A percentile compares a stretch with the other conserved stretches of the same genome.
These are phyloP conservation scores for Russula abietina DNA, from an alignment of 768 basidiomycete species.

Conservation along the genomic window DNA sequence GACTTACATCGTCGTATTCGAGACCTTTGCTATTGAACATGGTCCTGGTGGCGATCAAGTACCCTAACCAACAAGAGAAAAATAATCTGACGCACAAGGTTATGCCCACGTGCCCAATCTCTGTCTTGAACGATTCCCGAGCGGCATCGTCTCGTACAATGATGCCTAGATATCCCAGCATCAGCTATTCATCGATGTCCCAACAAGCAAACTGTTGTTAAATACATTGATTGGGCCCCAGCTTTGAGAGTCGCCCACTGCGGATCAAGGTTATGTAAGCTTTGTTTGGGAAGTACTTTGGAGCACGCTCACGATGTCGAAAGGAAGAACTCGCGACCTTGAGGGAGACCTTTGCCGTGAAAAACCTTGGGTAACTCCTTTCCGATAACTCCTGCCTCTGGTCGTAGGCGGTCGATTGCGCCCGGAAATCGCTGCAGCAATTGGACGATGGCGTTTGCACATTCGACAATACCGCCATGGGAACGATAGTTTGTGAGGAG, in stretches of 20 bases:
- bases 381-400: constrained; percentile 49
- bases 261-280: background rate
- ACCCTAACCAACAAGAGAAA: background rate
- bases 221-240: constrained; percentile 63
- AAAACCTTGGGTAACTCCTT: constrained; percentile 57
- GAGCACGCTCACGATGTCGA: background rate
- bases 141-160: constrained; percentile 60
- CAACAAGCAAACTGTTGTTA: background rate
- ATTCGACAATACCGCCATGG: constrained; percentile 68
- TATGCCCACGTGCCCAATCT: constrained; percentile 52
- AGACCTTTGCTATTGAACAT: constrained; percentile 61
- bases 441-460: constrained; percentile 57
- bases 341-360: constrained; percentile 36
- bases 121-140: constrained; percentile 39
- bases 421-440: constrained; percentile 51
- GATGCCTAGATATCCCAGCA: constrained; percentile 42
- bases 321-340: constrained; percentile 7
- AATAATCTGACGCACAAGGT: constrained; percentile 42
- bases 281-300: background rate
- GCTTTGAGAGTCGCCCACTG: constrained; percentile 48
- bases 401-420: constrained; percentile 52
- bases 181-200: background rate
- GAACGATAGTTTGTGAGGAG: constrained; percentile 63
- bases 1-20: constrained; percentile 55
- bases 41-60: constrained; percentile 32